phyloP scores from a whole-genome alignment of 1,284 basidiomycete species.

The Apiotrichum laibachii region DNA sequence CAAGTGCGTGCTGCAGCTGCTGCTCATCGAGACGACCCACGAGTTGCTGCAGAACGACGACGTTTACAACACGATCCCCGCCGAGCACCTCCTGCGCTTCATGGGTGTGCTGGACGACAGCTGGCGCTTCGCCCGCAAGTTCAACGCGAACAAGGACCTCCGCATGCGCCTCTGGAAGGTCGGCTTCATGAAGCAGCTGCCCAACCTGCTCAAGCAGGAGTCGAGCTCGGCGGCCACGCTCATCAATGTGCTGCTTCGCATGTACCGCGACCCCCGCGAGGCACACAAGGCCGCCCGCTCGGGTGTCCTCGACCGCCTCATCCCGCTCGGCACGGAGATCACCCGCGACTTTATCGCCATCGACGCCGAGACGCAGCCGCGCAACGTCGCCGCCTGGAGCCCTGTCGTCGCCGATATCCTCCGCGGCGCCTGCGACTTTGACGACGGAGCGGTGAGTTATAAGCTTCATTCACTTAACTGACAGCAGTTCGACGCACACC shows the following conservation, averaged over 20 bases:
- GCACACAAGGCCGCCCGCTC: slow-evolving; percentile 77
- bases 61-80: slow-evolving; percentile 92
- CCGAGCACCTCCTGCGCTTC: slow-evolving; percentile 84
- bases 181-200: slow-evolving; percentile 99
- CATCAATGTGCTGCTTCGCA: slow-evolving; percentile 83
- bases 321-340: slow-evolving; percentile 91
- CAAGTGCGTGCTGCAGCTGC: slow-evolving; percentile 95
- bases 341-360: slow-evolving; percentile 87
- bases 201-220: slow-evolving; percentile 97
- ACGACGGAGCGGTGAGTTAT: slow-evolving; percentile 75
- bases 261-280: slow-evolving; percentile 89
- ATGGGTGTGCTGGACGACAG: slow-evolving; percentile 94
- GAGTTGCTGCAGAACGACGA: slow-evolving; percentile 89
- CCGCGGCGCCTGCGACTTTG: slow-evolving; percentile 82
- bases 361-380: slow-evolving; percentile 83
- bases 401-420: slow-evolving; percentile 94
- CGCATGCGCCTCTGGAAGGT: slow-evolving; percentile 99
- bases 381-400: slow-evolving; percentile 97
- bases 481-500: slow-evolving; percentile 73
- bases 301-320: slow-evolving; percentile 80
- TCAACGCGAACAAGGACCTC: slow-evolving; percentile 98
- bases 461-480: neutral
- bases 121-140: slow-evolving; percentile 93
- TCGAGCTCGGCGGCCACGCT: slow-evolving; percentile 93
- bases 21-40: slow-evolving; percentile 96